Base-by-base conservation (phyloP, 495 filamentous ascomycete genomes). In the Tuber microsphaerosporum region DNA sequence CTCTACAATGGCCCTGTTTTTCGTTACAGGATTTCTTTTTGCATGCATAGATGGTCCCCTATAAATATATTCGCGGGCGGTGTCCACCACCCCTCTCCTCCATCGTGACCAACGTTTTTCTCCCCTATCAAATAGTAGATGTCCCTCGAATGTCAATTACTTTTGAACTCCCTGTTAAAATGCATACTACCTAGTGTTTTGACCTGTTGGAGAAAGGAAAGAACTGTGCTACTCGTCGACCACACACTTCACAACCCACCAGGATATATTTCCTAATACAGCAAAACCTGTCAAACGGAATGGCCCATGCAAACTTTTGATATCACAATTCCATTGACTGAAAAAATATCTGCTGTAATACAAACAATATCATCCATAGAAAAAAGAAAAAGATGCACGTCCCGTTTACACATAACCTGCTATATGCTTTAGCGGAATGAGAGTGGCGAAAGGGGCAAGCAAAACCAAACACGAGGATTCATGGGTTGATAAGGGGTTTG, bases 361-460 rank as follows among this genome's bases (percentile, higher is more conserved):
- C 81, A 77, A 82, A 82, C 43, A 82, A 70, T 45, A 75, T 77
- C n/a, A 51, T 80, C 81, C 81, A 82, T 69, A 82, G 74, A 71
- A 82, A 70, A 72, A 82, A 71, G 71, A 82, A 79, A 39, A 82
- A 82, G 48, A 82, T 75, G 43, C 70, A 81, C 39, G 79, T 81
- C 69, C 74, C 80, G 43, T 81, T 82, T 70, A 82, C 73, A 82
- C 81, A 82, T 82, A 82, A 70, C 81, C 81, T 82, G 77, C 74
- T 82, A 70, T 82, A 82, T 78, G 81, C 81, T 82, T 81, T 82
- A 82, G 81, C 77, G 77, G 78, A 81, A 82, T 82, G 77, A 82
- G 80, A 81, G 75, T 76, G 77, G 71, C 75, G 75, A 76, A 76
- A 76, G 71, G 73, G 71, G 51, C 70, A 69, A 69, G 75, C 75